These are phyloP conservation scores for Capsaspora owczarzaki DNA, from an alignment of 78 protist species.

Conservation along the genomic window DNA sequence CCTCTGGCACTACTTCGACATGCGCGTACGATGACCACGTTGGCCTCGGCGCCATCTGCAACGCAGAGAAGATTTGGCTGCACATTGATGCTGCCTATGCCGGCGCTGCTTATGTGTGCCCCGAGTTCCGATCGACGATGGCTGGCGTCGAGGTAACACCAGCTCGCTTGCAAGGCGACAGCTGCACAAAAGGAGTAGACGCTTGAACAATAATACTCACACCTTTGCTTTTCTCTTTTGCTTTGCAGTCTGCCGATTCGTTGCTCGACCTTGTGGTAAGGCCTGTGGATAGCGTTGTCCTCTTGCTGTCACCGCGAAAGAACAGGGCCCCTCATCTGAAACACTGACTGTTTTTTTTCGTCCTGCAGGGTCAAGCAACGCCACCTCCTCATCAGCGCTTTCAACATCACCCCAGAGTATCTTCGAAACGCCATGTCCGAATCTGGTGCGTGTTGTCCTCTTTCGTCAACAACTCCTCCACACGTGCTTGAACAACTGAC, in stretches of 20 bases:
- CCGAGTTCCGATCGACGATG: slow-evolving; percentile 15
- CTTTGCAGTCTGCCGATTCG: slow-evolving; percentile 7
- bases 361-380: slow-evolving; percentile 6
- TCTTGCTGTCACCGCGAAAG: background rate
- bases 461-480: too few species aligned
- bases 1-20: slow-evolving; percentile 36
- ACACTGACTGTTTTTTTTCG: background rate
- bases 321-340: background rate
- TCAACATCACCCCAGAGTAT: slow-evolving; percentile 11
- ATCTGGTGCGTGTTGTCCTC: too few species aligned
- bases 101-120: slow-evolving; percentile 35
- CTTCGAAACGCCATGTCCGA: slow-evolving; percentile 7
- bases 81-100: slow-evolving; percentile 50
- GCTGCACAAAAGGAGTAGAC: too few species aligned
- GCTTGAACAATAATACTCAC: too few species aligned
- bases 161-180: too few species aligned
- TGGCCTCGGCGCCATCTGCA: slow-evolving; percentile 1
- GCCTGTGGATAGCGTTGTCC: background rate
- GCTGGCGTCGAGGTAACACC: background rate
- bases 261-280: slow-evolving; percentile 24
- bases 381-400: background rate
- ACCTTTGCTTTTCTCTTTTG: background rate
- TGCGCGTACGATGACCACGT: slow-evolving; percentile 30
- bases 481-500: too few species aligned
- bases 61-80: slow-evolving; percentile 27